Evolutionary conservation across 495 filamentous ascomycete species (phyloP).

Genomic region (Penicillium egyptiacum): DNA sequence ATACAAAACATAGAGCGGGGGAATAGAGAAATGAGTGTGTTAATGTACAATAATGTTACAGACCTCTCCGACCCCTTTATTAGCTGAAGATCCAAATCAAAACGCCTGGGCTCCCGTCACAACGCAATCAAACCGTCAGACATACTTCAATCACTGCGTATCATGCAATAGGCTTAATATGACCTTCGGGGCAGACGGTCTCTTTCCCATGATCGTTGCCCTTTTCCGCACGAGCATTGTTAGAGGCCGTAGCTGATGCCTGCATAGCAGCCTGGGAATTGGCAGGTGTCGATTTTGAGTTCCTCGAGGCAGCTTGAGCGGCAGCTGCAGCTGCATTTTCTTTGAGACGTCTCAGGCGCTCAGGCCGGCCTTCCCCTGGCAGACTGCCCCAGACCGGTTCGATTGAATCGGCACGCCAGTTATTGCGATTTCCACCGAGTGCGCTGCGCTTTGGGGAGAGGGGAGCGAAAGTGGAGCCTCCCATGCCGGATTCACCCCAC

Average conservation of each 20-base stretch:
- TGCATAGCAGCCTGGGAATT: conserved; percentile 18
- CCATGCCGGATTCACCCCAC: conserved; percentile 58
- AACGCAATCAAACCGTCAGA: neutral
- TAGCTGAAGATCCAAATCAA: conserved; percentile 5
- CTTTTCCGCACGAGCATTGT: conserved; percentile 10
- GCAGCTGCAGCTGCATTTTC: conserved; percentile 36
- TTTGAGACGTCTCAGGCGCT: conserved; percentile 43
- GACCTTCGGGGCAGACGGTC: neutral
- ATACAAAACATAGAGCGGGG: conserved; percentile 20
- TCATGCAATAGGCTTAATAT: conserved; percentile 1
- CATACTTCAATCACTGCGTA: neutral
- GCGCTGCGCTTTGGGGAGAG: conserved; percentile 30
- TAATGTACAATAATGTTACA: conserved; percentile 22
- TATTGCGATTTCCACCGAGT: conserved; percentile 29
- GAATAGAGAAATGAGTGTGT: conserved; percentile 20
- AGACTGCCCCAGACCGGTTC: conserved; percentile 48
- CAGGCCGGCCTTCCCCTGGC: conserved; percentile 46
- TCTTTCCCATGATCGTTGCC: conserved; percentile 5
- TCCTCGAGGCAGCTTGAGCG: conserved; percentile 20
- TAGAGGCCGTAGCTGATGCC: conserved; percentile 8
- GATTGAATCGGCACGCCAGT: conserved; percentile 50
- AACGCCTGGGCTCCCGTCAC: conserved; percentile 15
- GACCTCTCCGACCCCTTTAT: conserved; percentile 11
- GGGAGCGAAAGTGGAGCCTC: conserved; percentile 33
- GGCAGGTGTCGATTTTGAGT: conserved; percentile 7